These are phyloP conservation scores for Colletotrichum abscissum DNA, from an alignment of 2,329 filamentous ascomycete genomes.

Conservation along the genomic window DNA sequence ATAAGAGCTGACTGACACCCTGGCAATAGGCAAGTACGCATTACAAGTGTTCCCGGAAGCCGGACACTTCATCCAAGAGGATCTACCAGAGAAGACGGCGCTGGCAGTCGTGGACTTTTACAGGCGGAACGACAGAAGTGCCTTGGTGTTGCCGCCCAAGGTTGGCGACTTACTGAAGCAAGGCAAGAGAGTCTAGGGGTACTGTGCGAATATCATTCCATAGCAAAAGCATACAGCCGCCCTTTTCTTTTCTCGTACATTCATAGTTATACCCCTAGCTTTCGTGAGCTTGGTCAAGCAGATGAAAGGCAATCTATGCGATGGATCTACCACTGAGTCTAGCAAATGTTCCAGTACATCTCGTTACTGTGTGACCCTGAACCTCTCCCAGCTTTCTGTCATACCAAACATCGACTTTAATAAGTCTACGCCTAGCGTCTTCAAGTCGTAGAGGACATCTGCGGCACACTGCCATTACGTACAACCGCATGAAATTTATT, in stretches of 20 bases:
- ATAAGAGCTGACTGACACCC: constrained; percentile 22
- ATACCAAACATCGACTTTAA: too few species aligned
- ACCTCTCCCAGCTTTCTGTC: too few species aligned
- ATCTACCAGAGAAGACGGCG: constrained; percentile 90
- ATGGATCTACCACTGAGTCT: too few species aligned
- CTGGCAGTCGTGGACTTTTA: constrained; percentile 90
- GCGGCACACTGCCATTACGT: too few species aligned
- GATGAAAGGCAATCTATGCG: too few species aligned
- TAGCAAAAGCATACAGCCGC: not conserved
- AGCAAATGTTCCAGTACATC: too few species aligned
- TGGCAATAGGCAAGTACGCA: constrained; percentile 82
- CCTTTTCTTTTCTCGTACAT: not conserved
- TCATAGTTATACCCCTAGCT: constrained; percentile 14
- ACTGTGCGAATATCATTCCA: not conserved
- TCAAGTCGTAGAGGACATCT: too few species aligned
- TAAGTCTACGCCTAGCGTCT: too few species aligned
- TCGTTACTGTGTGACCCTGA: too few species aligned
- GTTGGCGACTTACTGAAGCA: constrained; percentile 79
- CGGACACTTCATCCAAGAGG: constrained; percentile 97
- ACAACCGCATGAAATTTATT: too few species aligned
- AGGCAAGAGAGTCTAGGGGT: constrained; percentile 66
- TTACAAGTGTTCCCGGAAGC: constrained; percentile 94
- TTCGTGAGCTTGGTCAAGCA: not conserved
- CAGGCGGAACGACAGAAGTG: constrained; percentile 86
- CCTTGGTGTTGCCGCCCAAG: constrained; percentile 90